Base-by-base conservation (phyloP, 2,329 filamentous ascomycete species). In the Teratosphaeria epicoccoides region DNA sequence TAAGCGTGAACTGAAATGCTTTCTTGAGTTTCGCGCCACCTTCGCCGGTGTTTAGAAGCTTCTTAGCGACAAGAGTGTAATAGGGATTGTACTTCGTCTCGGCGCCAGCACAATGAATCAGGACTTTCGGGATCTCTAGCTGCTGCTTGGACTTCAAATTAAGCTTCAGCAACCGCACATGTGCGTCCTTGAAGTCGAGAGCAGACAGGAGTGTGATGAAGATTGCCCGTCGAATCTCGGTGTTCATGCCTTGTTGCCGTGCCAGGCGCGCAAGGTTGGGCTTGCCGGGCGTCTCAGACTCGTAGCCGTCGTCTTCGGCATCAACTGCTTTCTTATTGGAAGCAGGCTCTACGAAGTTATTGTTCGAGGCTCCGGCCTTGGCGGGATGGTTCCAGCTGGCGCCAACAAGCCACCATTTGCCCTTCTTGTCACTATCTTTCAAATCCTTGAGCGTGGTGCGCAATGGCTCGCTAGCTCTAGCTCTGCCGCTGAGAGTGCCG, bases 361-460 rank as follows among this genome's bases (percentile, higher is more conserved):
- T 46, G 11, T 6, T 6, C 4, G 14, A 40, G 46, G 63, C 60
- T 24, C 54, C 55, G 29, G 59, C 57, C 47, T 61, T 65, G 4
- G 61, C 63, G 1, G 73, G 65, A 17, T 76, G 66, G 40, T 73
- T 75, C 81, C 91, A 96, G 68, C 89, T 95, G n/a, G 93, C 91
- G 49, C 93, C 93, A 4, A 97, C 87, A 20, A 97, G 80, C 93
- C 93, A 98, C 93, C 93, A 98, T 72, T 95, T 96, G 0, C 93
- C 93, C 65, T 84, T 87, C 65, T 86, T 91, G 40, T 91, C 86
- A 0, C 85, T 84, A 55, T 90, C 81, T 56, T 82, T 82, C 49
- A 98, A 87, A 63, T 98, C 93, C 33, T 79, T 76, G 3, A 96
- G 76, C 10, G 86, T 83, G 52, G 96, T 83, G 7, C 88, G 82